phyloP scores from a whole-genome alignment of 1,139 yeast genomes.

The Yamadazyma friedrichii region DNA sequence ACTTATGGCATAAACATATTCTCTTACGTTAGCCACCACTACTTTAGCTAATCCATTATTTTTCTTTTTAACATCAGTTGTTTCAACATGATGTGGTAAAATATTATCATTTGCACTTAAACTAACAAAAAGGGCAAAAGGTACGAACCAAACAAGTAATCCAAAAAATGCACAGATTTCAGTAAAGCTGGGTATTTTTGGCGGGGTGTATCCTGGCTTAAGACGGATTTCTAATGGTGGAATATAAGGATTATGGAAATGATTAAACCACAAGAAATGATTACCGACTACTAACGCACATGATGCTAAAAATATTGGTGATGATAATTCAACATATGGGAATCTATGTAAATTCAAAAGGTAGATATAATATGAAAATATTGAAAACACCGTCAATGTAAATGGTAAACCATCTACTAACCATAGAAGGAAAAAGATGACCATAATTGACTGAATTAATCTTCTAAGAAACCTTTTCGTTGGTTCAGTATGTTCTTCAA shows the following conservation, averaged over 20 bases:
- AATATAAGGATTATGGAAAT: slow-evolving; percentile 69
- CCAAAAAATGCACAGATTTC: slow-evolving; percentile 96
- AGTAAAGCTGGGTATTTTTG: slow-evolving; percentile 75
- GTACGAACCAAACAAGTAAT: slow-evolving; percentile 88
- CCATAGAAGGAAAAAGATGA: slow-evolving; percentile 52
- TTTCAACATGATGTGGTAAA: slow-evolving; percentile 59
- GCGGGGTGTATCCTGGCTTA: slow-evolving; percentile 57
- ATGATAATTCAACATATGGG: slow-evolving; percentile 77
- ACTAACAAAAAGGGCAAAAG: slow-evolving; percentile 88
- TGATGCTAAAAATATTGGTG: slow-evolving; percentile 68
- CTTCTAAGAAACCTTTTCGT: slow-evolving; percentile 68
- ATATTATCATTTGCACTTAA: slow-evolving; percentile 90
- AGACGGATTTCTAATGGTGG: slow-evolving; percentile 58
- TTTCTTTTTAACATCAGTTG: slow-evolving; percentile 31
- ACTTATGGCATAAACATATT: slow-evolving; percentile 45
- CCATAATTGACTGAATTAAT: slow-evolving; percentile 60
- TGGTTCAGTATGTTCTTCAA: slow-evolving; percentile 89
- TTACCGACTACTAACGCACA: slow-evolving; percentile 74
- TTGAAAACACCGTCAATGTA: slow-evolving; percentile 59
- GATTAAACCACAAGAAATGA: slow-evolving; percentile 88
- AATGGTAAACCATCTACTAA: slow-evolving; percentile 80
- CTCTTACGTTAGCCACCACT: slow-evolving; percentile 55
- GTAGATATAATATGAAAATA: slow-evolving; percentile 70
- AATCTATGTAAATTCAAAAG: slow-evolving; percentile 73
- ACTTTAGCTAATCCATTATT: slow-evolving; percentile 53